Evolutionary conservation across 768 basidiomycete genomes (phyloP), one percentile per base, ranked within the genome.

Genomic region (Bullera alba): DNA sequence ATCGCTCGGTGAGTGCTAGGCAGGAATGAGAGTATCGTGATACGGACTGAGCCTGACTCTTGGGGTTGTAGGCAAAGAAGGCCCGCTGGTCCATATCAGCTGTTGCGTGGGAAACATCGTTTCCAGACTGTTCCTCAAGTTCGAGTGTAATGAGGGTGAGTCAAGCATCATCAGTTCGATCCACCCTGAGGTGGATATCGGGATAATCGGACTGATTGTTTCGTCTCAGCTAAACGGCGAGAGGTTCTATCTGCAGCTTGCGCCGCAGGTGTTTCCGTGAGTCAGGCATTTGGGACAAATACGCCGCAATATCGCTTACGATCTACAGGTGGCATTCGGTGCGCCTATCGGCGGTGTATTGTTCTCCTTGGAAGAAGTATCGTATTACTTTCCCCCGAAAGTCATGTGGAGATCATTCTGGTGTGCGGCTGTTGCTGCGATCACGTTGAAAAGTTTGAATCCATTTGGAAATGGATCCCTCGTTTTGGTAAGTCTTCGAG

Each of bases 301-400:
- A 8, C 34, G 35, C 30, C 27, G 34, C 5, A 29, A n/a, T 23
- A 14, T 16, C 17, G 42, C 41, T 55, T 48, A 56, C 27, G 47
- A 17, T 22, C 23, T 39, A 1, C 32, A 58, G 58, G 93, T 97
- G 22, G 88, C 92, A 0, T 96, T 97, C 65, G 93, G 93, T 39
- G 92, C 93, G 0, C 95, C 95, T 0, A 87, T 99, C 39, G 93
- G 75, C 22, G 74, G 73, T 2, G 70, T 72, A 1, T 56, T 75
- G 2, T 75, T 74, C 56, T 65, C 88, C 57, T 74, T 96, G 58
- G 93, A 97, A 72, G 93, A 97, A 71, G 91, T 93, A 5, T 87
- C 86, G 3, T 93, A 93, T 70, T 97, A 87, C 74, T 97, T 96
- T 71, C 95, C 93, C 12, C 85, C 92, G 0, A 95, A 95, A 77